Evolutionary conservation across 768 basidiomycete species (phyloP), one percentile per base, ranked within the genome.

Genomic region (Peribolospora baueri): DNA sequence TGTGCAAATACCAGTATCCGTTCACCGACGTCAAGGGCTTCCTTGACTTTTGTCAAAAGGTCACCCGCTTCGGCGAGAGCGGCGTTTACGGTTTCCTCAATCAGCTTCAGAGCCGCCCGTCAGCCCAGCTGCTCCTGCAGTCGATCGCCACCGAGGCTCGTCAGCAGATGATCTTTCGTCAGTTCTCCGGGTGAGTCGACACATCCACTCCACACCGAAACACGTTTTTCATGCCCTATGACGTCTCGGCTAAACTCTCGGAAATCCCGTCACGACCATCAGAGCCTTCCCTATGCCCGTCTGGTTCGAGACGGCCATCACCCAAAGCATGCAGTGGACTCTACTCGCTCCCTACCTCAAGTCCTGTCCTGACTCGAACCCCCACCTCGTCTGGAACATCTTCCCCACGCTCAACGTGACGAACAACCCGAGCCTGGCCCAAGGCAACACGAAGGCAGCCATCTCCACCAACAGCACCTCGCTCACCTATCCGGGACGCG

Each of bases 141-240:
- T 69, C 72, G 5, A 77, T 81, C 60, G 69, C 76, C 0, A 77
- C 74, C 9, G 78, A 80, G 65, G 73, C 74, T 14, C 68, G 79
- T 7, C 79, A 81, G 65, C 75, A 80, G 67, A 73, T 78, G 73
- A 69, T 73, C 49, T 78, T 80, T 70, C 64, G 79, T 4, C 77
- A 80, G 65, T 72, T 78, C 50, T 70, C 75, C 52, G 77, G 51
- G 58, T 4, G 51, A 56, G 45, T 54, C 46, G 49, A 39, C 52
- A 55, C 13, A 9, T 41, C 37, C 42, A 42, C 51, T 7, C 51
- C 25, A 14, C 14, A 41, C 51, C 25, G 8, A 41, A 51, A 53
- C 52, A 40, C 8, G 38, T 37, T 39, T 11, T 38, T 5, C 5
- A 10, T 25, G 25, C 25, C 25, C 25, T 25, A 25, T 25, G 25